Evolutionary conservation across 2,329 filamentous ascomycete genomes (phyloP), one percentile per base, ranked within the genome.

Genomic region (Arachnopeziza araneosa): DNA sequence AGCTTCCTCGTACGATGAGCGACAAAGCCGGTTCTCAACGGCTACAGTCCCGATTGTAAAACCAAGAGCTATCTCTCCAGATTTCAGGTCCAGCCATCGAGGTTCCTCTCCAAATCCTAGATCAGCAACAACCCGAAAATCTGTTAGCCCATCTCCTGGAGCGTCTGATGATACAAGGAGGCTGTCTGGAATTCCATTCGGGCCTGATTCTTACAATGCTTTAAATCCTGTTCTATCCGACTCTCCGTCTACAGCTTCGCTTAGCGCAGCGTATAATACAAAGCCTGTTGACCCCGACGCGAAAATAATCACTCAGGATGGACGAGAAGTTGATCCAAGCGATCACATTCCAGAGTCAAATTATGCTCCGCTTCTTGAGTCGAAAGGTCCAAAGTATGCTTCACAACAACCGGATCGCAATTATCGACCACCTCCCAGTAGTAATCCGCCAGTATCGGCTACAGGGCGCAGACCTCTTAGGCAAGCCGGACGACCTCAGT

Each of bases 301-400:
- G 9, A 90, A 90, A 69, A 91, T 93, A 62, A 85, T 92, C 57
- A 88, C 85, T 1, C 81, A 89, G 64, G 88, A 91, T 70, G 90
- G 90, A 7, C 81, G 87, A 58, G 87, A 91, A 68, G 82, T 93
- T 58, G 90, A 93, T 69, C 90, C 90, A 0, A 91, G 88, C 0
- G 90, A 93, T 72, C 89, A 93, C 70, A 78, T 93, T 17, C 90
- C 90, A 0, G 83, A 91, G 71, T 69, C 69, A 2, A 71, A 71
- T 56, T 72, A 71, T 60, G 71, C 70, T 4, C 70, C 71, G 21
- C 63, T 72, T 1, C 66, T 67, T 6, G 69, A 71, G 55, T 80
- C 81, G 23, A 88, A 86, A 69, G 77, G 76, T n/a, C 66, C 69
- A 8, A 73, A 74, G 52, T 75, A 77, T 51, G 74, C 76, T 24